Percentiles rank a stretch among this genome's conserved stretches.
phyloP scores from a whole-genome alignment of 495 filamentous ascomycete species.

The Evansstolkia leycettana region DNA sequence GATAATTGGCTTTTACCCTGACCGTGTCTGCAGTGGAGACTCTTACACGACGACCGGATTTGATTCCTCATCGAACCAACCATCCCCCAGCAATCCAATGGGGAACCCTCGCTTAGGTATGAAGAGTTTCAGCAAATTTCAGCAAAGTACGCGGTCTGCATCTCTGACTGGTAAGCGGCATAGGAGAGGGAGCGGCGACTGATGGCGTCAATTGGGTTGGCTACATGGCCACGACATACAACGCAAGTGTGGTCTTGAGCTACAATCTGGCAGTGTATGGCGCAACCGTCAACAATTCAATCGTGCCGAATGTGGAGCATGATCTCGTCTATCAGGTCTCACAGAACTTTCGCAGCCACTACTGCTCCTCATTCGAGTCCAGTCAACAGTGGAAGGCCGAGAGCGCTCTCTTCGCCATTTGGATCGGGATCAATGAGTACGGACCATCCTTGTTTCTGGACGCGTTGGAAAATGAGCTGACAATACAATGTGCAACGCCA shows the following conservation, averaged over 20 bases:
- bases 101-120: conserved; percentile 51
- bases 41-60: conserved; percentile 59
- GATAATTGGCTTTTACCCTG: too few relatives aligned
- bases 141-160: too few relatives aligned
- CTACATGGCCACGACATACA: conserved; percentile 13
- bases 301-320: conserved; percentile 23
- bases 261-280: conserved; percentile 63
- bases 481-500: too few relatives aligned
- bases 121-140: too few relatives aligned
- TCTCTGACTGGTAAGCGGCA: too few relatives aligned
- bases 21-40: conserved; percentile 41
- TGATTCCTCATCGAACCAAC: conserved; percentile 45
- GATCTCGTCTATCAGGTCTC: not conserved
- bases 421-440: conserved; percentile 60
- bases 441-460: too few relatives aligned
- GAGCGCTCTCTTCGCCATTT: conserved; percentile 48
- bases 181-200: too few relatives aligned
- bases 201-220: too few relatives aligned
- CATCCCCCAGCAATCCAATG: conserved; percentile 51
- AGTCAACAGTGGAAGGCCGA: conserved; percentile 39
- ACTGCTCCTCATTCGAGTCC: too few relatives aligned
- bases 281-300: conserved; percentile 50
- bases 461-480: too few relatives aligned
- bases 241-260: conserved; percentile 43
- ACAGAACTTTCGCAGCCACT: too few relatives aligned